Conservation (phyloP, 306 rosid genomes). For the Vigna hirtella region DNA sequence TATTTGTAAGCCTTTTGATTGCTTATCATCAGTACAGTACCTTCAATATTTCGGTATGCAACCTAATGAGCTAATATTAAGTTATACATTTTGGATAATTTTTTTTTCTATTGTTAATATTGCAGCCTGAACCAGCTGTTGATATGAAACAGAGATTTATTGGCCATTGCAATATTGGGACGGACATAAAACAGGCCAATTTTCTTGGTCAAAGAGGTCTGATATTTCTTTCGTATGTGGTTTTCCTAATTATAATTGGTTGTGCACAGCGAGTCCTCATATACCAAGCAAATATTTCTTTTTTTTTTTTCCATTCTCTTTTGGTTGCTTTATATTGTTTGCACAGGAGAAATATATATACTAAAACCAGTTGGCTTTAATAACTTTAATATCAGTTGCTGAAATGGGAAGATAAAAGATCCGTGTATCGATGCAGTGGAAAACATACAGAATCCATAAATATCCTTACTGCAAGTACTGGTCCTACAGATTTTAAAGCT, state of each 20-base stretch:
- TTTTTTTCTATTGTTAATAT: slow-evolving; percentile 24
- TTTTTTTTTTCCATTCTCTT: background rate
- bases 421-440: background rate
- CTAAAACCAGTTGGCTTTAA: background rate
- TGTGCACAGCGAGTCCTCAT: background rate
- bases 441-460: background rate
- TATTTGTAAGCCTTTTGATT: slow-evolving; percentile 1
- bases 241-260: slow-evolving; percentile 27
- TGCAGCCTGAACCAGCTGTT: slow-evolving; percentile 86
- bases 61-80: background rate
- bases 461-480: background rate
- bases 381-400: background rate
- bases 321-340: slow-evolving; percentile 2
- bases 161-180: slow-evolving; percentile 96
- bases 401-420: background rate
- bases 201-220: slow-evolving; percentile 97
- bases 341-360: background rate
- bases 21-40: background rate
- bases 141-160: slow-evolving; percentile 94
- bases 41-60: background rate
- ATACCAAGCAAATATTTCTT: slow-evolving; percentile 7
- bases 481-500: slow-evolving; percentile 15
- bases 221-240: background rate
- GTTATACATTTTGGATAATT: slow-evolving; percentile 16
- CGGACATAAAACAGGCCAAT: slow-evolving; percentile 97